phyloP scores from a whole-genome alignment of 768 basidiomycete species.

The Russula compacta region DNA sequence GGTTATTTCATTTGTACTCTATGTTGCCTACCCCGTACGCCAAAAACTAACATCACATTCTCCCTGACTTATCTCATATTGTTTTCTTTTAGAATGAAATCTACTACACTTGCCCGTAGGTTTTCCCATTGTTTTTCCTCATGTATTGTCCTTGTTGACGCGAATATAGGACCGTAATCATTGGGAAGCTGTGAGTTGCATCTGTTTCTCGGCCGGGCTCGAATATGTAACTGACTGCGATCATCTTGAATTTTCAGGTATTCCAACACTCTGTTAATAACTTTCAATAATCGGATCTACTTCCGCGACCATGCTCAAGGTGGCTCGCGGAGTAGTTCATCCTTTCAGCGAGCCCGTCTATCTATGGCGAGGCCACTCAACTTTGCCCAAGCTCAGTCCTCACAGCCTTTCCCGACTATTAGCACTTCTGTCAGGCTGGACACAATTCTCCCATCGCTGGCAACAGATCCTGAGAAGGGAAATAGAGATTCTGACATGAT shows the following conservation, averaged over 20 bases:
- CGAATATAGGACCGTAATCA: conserved; percentile 15
- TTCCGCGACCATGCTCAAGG: background rate
- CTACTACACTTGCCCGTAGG: conserved; percentile 12
- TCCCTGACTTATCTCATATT: background rate
- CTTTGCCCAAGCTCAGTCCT: too few relatives aligned
- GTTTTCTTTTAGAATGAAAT: conserved; percentile 4
- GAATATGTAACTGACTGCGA: too few relatives aligned
- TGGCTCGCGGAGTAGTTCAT: background rate
- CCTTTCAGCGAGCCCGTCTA: background rate
- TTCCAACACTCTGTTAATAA: background rate
- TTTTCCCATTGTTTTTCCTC: background rate
- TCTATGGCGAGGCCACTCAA: background rate
- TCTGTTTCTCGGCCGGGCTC: background rate
- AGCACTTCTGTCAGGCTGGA: background rate
- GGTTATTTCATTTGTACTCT: conserved; percentile 7
- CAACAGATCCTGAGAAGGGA: background rate
- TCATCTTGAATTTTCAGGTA: background rate
- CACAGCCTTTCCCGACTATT: background rate
- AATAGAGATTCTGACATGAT: background rate
- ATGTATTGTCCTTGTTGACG: background rate
- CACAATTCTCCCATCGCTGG: background rate
- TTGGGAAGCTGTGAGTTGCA: conserved; percentile 15
- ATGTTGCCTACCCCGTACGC: conserved; percentile 12
- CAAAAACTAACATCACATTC: background rate
- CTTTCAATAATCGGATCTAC: background rate